Percentiles rank a stretch among this genome's conserved stretches.
Evolutionary conservation across 2,329 filamentous ascomycete species (phyloP).

Genomic region (Tolypocladium album): DNA sequence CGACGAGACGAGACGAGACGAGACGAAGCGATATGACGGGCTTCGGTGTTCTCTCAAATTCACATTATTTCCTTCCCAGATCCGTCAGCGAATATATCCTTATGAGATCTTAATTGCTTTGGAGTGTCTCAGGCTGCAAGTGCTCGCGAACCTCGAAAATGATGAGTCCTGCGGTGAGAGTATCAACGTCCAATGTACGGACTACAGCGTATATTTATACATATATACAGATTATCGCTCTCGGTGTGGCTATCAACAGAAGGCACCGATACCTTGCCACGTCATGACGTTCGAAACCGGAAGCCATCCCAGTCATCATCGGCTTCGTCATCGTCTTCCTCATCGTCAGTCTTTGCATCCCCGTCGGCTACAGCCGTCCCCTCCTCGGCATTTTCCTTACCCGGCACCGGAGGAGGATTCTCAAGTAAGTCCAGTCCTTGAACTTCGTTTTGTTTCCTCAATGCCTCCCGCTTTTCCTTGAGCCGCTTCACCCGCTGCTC

Average conservation of each 20-base stretch:
- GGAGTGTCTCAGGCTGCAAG: background rate
- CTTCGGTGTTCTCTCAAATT: background rate
- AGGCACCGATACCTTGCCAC: background rate
- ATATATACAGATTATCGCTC: background rate
- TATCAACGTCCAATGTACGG: background rate
- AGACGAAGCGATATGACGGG: background rate
- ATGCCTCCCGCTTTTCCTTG: conserved; percentile 60
- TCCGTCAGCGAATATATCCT: background rate
- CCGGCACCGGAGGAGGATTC: conserved; percentile 7
- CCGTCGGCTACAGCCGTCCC: conserved; percentile 18
- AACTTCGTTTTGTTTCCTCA: conserved; percentile 25
- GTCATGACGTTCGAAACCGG: conserved; percentile 26
- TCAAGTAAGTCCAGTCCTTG: conserved; percentile 15
- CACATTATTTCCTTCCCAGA: too few relatives aligned
- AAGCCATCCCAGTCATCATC: conserved; percentile 51
- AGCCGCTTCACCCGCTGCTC: conserved; percentile 60
- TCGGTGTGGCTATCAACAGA: background rate
- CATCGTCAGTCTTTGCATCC: conserved; percentile 33
- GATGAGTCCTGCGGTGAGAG: background rate
- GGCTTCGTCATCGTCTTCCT: conserved; percentile 37
- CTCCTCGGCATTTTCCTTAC: conserved; percentile 17
- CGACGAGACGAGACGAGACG: background rate
- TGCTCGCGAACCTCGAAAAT: background rate
- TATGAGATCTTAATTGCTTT: background rate
- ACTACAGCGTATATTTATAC: too few relatives aligned